Percentiles rank a stretch among this genome's conserved stretches.
phyloP scores from a whole-genome alignment of 2,329 filamentous ascomycete genomes.

The Thielaviopsis punctulata region DNA sequence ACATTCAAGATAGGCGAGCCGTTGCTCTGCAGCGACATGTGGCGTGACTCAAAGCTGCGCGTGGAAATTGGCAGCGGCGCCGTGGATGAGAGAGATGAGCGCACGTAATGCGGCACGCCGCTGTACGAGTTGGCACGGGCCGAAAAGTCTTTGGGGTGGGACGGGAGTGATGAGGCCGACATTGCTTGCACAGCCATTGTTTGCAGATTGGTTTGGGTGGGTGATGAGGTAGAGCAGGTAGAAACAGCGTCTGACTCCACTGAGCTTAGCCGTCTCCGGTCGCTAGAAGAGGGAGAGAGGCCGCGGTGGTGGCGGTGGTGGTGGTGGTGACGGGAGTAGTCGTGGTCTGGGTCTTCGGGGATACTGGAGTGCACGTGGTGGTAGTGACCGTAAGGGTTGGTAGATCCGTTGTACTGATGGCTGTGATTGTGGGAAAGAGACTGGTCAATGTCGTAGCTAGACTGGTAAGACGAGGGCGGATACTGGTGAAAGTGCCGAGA shows the following conservation, averaged over 20 bases:
- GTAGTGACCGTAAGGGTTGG: background rate
- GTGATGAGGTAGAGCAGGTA: background rate
- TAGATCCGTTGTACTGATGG: background rate
- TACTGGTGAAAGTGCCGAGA: background rate
- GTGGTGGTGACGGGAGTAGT: background rate
- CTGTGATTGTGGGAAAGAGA: background rate
- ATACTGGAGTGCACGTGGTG: background rate
- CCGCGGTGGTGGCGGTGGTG: background rate
- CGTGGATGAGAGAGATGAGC: constrained; percentile 1
- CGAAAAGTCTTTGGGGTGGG: background rate
- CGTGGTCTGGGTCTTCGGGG: background rate
- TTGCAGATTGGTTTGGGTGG: background rate
- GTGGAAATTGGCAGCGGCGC: constrained; percentile 1
- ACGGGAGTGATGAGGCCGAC: constrained; percentile 1
- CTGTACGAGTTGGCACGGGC: background rate
- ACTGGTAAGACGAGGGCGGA: background rate
- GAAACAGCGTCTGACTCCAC: constrained; percentile 4
- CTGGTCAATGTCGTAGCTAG: background rate
- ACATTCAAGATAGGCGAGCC: background rate
- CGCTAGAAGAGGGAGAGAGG: constrained; percentile 1
- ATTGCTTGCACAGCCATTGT: constrained; percentile 6
- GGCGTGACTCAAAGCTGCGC: background rate
- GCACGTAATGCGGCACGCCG: background rate
- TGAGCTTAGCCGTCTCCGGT: constrained; percentile 2
- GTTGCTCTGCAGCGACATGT: background rate